Evolutionary conservation across 2,329 filamentous ascomycete species (phyloP).

Genomic region (Colletotrichum sp.): DNA sequence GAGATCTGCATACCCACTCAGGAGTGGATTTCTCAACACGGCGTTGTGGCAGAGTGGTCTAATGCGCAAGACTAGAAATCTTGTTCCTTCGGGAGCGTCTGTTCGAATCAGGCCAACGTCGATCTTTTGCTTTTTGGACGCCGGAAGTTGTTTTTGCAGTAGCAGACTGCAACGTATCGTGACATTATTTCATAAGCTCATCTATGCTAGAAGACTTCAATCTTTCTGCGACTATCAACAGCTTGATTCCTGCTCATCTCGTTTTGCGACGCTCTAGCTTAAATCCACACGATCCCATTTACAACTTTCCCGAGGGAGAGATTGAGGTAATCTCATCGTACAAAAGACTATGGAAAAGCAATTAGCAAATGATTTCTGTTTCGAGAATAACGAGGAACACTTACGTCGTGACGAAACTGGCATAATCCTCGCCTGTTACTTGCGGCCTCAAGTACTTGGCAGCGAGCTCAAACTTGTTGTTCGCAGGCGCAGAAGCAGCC

Average conservation of each 20-base stretch:
- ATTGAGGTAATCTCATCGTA: slow-evolving; percentile 8
- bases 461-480: slow-evolving; percentile 23
- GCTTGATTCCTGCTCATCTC: not conserved
- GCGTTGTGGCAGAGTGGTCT: not conserved
- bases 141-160: not conserved
- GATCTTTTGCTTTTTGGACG: not conserved
- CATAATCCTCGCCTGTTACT: slow-evolving; percentile 16
- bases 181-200: not conserved
- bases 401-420: slow-evolving; percentile 19
- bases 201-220: not conserved
- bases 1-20: not conserved
- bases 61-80: slow-evolving; percentile 4
- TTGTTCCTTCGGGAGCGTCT: slow-evolving; percentile 1
- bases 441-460: slow-evolving; percentile 9
- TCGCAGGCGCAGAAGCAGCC: not conserved
- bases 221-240: accelerated
- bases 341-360: not conserved
- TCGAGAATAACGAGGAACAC: not conserved
- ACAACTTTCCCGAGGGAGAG: not conserved
- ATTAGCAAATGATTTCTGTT: not conserved
- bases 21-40: not conserved
- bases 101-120: slow-evolving; percentile 1
- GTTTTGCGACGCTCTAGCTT: not conserved
- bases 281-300: not conserved
- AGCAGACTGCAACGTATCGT: not conserved